Percentiles rank a stretch among this genome's conserved stretches.
Conservation (phyloP, 2,329 filamentous ascomycete species). For the Penicillium sp. region DNA sequence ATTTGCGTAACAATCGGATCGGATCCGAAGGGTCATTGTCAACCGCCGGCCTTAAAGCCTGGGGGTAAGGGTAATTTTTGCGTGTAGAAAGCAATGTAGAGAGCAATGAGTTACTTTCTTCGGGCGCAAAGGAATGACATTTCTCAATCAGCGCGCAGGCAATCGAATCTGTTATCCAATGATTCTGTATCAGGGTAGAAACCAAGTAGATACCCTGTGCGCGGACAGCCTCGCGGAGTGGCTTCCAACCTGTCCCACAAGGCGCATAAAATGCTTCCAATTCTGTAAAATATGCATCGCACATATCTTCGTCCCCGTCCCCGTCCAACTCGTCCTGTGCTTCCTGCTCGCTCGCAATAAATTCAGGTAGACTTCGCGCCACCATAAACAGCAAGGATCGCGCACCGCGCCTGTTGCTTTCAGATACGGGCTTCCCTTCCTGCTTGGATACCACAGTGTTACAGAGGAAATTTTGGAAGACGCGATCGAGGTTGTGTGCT, state of each 20-base stretch:
- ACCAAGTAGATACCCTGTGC: slow-evolving; percentile 43
- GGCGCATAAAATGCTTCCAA: slow-evolving; percentile 42
- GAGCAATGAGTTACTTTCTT: slow-evolving; percentile 38
- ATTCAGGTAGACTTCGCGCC: slow-evolving; percentile 37
- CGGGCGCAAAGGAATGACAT: slow-evolving; percentile 33
- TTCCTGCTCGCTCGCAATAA: slow-evolving; percentile 41
- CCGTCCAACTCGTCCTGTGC: slow-evolving; percentile 34
- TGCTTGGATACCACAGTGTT: slow-evolving; percentile 30
- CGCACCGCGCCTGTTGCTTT: slow-evolving; percentile 22
- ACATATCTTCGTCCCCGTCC: slow-evolving; percentile 41
- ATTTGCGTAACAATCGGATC: slow-evolving; percentile 33
- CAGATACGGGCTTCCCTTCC: not conserved
- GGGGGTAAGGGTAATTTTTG: slow-evolving; percentile 30
- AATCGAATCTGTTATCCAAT: slow-evolving; percentile 37
- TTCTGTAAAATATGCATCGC: slow-evolving; percentile 44
- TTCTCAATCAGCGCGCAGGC: slow-evolving; percentile 36
- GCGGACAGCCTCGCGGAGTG: slow-evolving; percentile 43
- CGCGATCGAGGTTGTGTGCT: slow-evolving; percentile 34
- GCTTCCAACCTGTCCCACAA: slow-evolving; percentile 39
- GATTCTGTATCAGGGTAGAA: slow-evolving; percentile 37
- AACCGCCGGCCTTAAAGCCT: slow-evolving; percentile 26
- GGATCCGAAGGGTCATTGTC: slow-evolving; percentile 25
- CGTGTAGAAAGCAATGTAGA: slow-evolving; percentile 34
- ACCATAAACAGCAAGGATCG: slow-evolving; percentile 43
- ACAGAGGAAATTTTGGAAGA: slow-evolving; percentile 40